Evolutionary conservation across 2,329 filamentous ascomycete genomes (phyloP), one percentile per base, ranked within the genome.

Genomic region (Talaromyces islandicus): DNA sequence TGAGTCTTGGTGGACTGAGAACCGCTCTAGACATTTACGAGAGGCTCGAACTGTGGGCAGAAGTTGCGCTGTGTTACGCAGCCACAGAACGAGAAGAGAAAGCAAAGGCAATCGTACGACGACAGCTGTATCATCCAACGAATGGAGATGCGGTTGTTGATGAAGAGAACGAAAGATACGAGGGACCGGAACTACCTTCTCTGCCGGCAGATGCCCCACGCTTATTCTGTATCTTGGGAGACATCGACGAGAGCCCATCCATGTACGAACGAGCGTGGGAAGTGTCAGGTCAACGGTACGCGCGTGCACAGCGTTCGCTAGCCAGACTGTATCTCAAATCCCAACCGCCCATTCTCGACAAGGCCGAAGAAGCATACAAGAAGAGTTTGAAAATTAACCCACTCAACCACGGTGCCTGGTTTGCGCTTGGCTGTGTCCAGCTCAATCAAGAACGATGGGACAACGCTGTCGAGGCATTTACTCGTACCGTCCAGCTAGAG

Each of bases 21-120:
- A 96, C 92, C 0, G 94, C 94, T 0, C 83, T 99, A 1, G 94
- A 97, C 62, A 97, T 99, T 62, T 99, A 97, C 76, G 92, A 96
- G 76, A 85, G 94, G 3, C 78, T 99, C 19, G 87, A 92, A 60
- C 88, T 97, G 73, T 97, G 94, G 92, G 90, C 94, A 1, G 94
- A 99, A 75, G 91, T 92, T 4, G 93, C 94, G 0, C 81, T 99
- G 1, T 99, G 94, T 72, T 88, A 91, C 68, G 92, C 91, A 12
- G 81, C 85, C 0, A 90, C 88, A 0, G 83, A 88, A n/a, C 82
- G 87, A 75, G 92, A 97, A 74, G 89, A 89, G 25, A 94, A 94
- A 69, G 94, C 92, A 1, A 85, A 85, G 59, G 83, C 82, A 3
- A 83, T 97, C 54, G 79, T 97, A 17, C 85, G 91, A 57, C 87